Evolutionary conservation across 2,329 filamentous ascomycete genomes (phyloP).

Genomic region (Penicillium vulpinum): DNA sequence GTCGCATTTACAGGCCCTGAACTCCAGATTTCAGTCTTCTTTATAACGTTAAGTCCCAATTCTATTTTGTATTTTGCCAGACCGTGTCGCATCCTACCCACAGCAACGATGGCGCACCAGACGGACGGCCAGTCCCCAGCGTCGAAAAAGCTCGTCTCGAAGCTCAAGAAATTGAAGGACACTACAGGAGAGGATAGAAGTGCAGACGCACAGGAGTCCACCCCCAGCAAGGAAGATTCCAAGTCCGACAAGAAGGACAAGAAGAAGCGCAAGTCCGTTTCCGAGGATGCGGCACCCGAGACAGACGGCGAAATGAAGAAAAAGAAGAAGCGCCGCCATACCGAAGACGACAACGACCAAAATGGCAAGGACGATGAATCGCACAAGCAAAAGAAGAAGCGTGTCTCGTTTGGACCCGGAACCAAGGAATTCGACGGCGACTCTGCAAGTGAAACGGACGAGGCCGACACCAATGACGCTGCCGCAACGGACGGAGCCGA

Average conservation of each 20-base stretch:
- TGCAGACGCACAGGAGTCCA: conserved; percentile 15
- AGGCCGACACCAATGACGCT: conserved; percentile 10
- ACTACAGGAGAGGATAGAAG: conserved; percentile 22
- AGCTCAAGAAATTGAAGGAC: conserved; percentile 56
- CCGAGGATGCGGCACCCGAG: conserved; percentile 14
- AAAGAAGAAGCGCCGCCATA: conserved; percentile 25
- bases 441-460: conserved; percentile 19
- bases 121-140: conserved; percentile 40
- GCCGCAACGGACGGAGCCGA: conserved; percentile 13
- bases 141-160: conserved; percentile 62
- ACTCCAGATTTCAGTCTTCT: background rate
- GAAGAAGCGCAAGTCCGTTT: conserved; percentile 24
- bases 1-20: background rate
- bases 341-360: conserved; percentile 18
- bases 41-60: background rate
- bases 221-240: conserved; percentile 1
- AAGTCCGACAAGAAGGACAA: conserved; percentile 24
- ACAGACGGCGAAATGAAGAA: conserved; percentile 20
- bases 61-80: background rate
- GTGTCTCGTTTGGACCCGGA: conserved; percentile 65
- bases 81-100: background rate
- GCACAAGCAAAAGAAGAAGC: conserved; percentile 49
- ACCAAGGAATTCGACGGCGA: conserved; percentile 59
- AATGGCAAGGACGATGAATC: conserved; percentile 12
- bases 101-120: conserved; percentile 5